Percentiles rank a stretch among this genome's conserved stretches.
Conservation (phyloP, 768 basidiomycete species). For the Kwoniella newhampshirensis region DNA sequence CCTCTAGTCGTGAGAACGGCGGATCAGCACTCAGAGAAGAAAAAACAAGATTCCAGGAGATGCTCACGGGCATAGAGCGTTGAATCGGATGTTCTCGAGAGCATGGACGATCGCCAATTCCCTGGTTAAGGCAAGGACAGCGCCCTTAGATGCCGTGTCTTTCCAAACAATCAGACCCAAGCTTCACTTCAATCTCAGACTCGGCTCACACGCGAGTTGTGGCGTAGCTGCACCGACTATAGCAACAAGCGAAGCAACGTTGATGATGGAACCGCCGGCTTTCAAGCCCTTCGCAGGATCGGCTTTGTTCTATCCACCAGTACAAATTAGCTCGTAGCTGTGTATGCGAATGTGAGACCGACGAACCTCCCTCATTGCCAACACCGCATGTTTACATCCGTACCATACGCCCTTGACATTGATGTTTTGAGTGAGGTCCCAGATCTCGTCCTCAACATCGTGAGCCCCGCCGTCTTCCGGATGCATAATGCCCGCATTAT, state of each 20-base stretch:
- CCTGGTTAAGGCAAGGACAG: slow-evolving; percentile 96
- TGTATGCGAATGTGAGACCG: no score
- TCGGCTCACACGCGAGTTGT: slow-evolving; percentile 84
- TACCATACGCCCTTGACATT: slow-evolving; percentile 99
- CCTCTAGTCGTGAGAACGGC: no score
- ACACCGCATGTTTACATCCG: slow-evolving; percentile 96
- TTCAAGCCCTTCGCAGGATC: slow-evolving; percentile 77
- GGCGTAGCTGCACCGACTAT: slow-evolving; percentile 94
- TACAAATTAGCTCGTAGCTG: no score
- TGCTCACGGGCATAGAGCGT: slow-evolving; percentile 93
- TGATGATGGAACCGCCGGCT: slow-evolving; percentile 80
- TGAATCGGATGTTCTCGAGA: slow-evolving; percentile 86
- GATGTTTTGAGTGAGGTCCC: slow-evolving; percentile 70
- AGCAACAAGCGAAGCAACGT: slow-evolving; percentile 96
- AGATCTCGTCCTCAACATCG: slow-evolving; percentile 93
- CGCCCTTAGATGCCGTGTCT: slow-evolving; percentile 98
- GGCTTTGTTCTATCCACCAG: slow-evolving; percentile 65
- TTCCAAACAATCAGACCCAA: not conserved
- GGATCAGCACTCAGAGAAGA: no score
- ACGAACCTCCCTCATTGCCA: slow-evolving; percentile 77
- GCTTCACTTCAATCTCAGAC: slow-evolving; percentile 3
- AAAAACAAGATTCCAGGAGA: no score
- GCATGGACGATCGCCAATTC: slow-evolving; percentile 98
- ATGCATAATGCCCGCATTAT: slow-evolving; percentile 99
- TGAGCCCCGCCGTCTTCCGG: slow-evolving; percentile 89